These are phyloP conservation scores for Phytopythium delawarense DNA, from an alignment of 352 stramenopile genomes.

Conservation along the genomic window DNA sequence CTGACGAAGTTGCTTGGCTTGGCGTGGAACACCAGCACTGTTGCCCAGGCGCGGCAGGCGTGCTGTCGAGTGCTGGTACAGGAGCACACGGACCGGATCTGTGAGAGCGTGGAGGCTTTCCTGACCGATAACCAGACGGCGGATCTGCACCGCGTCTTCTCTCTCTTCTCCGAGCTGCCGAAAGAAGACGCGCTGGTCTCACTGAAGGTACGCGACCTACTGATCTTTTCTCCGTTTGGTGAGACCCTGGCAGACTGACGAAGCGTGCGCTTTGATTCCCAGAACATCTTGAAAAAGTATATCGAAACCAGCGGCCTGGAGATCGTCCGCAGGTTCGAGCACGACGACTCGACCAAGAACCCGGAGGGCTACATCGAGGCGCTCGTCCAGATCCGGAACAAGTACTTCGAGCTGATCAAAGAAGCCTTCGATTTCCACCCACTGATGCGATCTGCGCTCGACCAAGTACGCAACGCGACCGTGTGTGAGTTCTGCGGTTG, in stretches of 20 bases:
- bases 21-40: conserved; percentile 37
- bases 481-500: neutral
- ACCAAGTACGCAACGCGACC: conserved; percentile 43
- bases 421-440: conserved; percentile 81
- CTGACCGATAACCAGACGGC: conserved; percentile 75
- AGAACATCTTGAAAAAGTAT: conserved; percentile 87
- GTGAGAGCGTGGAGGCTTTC: conserved; percentile 72
- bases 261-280: conserved; percentile 2
- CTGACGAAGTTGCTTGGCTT: neutral
- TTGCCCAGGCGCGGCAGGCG: conserved; percentile 69
- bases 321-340: conserved; percentile 75
- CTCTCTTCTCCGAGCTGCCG: conserved; percentile 75
- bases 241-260: neutral
- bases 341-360: conserved; percentile 76
- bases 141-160: conserved; percentile 75
- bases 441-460: conserved; percentile 76
- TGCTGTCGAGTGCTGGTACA: conserved; percentile 79
- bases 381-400: conserved; percentile 76
- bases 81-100: conserved; percentile 78
- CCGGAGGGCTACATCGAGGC: conserved; percentile 84
- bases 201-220: conserved; percentile 57
- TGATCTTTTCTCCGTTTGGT: neutral
- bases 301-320: conserved; percentile 77
- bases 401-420: conserved; percentile 81
- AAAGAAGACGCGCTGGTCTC: conserved; percentile 77